Evolutionary conservation across 352 stramenopile genomes (phyloP).

Genomic region (Globisporangium rhizosaccharum): DNA sequence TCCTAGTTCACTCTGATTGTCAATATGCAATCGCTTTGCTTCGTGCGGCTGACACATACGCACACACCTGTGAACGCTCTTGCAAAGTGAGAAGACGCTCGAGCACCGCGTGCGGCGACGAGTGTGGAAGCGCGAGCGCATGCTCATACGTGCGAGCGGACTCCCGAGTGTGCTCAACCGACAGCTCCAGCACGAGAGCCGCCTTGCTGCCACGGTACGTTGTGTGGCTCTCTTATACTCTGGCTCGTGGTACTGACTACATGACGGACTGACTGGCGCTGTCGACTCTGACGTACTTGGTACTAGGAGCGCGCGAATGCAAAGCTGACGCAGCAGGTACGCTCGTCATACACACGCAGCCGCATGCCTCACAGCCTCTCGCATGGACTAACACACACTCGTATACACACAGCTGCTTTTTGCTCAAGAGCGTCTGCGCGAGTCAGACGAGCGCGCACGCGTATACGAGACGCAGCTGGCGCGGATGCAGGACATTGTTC

Average conservation of each 20-base stretch:
- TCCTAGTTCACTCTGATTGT: too few species aligned
- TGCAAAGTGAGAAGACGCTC: conserved; percentile 27
- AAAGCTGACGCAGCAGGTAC: conserved; percentile 63
- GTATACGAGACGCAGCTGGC: conserved; percentile 45
- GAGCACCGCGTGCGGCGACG: conserved; percentile 37
- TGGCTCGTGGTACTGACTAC: background rate
- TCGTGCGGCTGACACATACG: background rate
- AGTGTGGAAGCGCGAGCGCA: conserved; percentile 53
- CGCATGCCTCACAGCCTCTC: background rate
- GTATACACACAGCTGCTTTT: conserved; percentile 23
- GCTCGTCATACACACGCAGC: background rate
- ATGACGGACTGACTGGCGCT: background rate
- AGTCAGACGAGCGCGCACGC: conserved; percentile 37
- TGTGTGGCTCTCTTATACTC: conserved; percentile 11
- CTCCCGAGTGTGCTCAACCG: conserved; percentile 23
- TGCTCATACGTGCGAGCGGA: conserved; percentile 31
- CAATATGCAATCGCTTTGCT: background rate
- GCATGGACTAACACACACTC: background rate
- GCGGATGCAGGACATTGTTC: conserved; percentile 26
- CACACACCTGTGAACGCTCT: background rate
- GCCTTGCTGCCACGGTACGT: conserved; percentile 25
- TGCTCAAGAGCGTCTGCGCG: conserved; percentile 41
- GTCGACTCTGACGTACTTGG: background rate
- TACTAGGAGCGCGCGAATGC: conserved; percentile 43
- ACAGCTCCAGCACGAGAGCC: conserved; percentile 26